Evolutionary conservation across 2,329 filamentous ascomycete species (phyloP).

Genomic region (Coniochaeta prunicola): DNA sequence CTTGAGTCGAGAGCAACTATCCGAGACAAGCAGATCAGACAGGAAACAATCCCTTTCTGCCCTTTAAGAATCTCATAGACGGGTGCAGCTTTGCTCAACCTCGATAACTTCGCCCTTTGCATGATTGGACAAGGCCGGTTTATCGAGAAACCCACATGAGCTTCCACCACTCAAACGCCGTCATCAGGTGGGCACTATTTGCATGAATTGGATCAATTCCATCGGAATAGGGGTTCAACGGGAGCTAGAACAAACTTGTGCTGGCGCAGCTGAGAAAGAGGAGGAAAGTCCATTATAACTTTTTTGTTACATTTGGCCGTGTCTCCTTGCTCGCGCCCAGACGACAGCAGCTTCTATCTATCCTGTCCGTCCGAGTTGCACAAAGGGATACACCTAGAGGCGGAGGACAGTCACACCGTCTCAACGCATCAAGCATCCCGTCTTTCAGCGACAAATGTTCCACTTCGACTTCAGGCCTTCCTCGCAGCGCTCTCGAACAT

Average conservation of each 20-base stretch:
- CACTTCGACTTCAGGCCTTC: constrained; percentile 2
- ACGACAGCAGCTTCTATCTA: background rate
- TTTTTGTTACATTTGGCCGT: background rate
- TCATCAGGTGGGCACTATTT: background rate
- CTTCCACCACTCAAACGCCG: background rate
- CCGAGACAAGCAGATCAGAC: background rate
- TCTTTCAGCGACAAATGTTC: background rate
- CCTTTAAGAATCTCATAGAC: background rate
- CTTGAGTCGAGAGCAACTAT: background rate
- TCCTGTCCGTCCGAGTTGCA: background rate
- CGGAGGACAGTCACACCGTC: background rate
- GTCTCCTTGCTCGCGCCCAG: background rate
- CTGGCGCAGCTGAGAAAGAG: background rate
- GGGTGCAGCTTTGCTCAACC: background rate
- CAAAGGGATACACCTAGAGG: background rate
- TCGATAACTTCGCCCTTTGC: background rate
- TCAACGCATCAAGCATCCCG: background rate
- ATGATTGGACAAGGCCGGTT: background rate
- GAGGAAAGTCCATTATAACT: background rate
- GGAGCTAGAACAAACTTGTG: background rate
- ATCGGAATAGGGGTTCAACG: background rate
- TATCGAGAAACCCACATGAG: background rate
- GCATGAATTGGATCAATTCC: background rate
- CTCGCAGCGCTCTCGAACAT: background rate
- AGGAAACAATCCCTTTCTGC: background rate